phyloP scores from a whole-genome alignment of 2,329 filamentous ascomycete genomes.

The Daldinia sp. region DNA sequence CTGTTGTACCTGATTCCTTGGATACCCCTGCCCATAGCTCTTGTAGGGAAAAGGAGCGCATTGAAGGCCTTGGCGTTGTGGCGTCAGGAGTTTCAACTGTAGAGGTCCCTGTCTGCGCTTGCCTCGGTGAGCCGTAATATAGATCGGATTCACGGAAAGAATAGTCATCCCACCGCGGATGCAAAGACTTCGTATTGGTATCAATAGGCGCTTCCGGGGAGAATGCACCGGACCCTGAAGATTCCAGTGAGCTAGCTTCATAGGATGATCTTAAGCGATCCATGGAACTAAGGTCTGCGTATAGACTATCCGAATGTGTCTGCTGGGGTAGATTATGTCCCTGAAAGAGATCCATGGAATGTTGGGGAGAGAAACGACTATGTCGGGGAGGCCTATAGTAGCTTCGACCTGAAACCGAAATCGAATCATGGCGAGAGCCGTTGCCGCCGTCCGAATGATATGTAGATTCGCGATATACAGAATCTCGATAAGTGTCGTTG shows the following conservation, averaged over 20 bases:
- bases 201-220: slow-evolving; percentile 5
- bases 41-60: not conserved
- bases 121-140: slow-evolving; percentile 44
- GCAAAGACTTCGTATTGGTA: slow-evolving; percentile 32
- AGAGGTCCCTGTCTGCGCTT: not conserved
- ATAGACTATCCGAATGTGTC: not conserved
- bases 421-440: not conserved
- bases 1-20: not conserved
- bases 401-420: not conserved
- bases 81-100: not conserved
- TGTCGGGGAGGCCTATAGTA: not conserved
- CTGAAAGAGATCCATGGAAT: not conserved
- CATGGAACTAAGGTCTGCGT: too few relatives aligned
- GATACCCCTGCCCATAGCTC: not conserved
- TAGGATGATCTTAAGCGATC: not conserved
- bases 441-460: not conserved
- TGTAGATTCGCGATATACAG: not conserved
- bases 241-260: not conserved
- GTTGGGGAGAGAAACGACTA: not conserved
- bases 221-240: not conserved
- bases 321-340: not conserved
- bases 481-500: not conserved
- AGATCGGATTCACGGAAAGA: slow-evolving; percentile 50
- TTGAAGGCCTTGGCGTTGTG: not conserved
- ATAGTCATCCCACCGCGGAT: slow-evolving; percentile 46